phyloP scores from a whole-genome alignment of 495 filamentous ascomycete genomes.

The Gamarada debralockiae region DNA sequence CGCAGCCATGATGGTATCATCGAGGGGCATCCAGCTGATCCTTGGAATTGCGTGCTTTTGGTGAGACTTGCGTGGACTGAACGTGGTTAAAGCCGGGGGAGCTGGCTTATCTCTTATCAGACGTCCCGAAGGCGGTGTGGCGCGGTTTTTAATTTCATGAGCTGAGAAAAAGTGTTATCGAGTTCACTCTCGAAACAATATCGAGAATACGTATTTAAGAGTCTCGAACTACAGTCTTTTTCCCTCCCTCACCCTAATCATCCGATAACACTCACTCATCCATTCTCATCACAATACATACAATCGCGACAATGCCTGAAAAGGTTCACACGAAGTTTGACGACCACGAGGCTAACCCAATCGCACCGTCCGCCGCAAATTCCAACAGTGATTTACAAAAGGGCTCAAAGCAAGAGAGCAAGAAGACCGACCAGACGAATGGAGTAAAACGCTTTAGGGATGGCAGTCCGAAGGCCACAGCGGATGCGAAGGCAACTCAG shows the following conservation, averaged over 20 bases:
- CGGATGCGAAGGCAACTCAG: background rate
- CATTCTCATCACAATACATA: background rate
- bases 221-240: background rate
- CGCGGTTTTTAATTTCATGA: no score
- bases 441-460: slow-evolving; percentile 14
- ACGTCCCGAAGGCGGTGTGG: no score
- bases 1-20: no score
- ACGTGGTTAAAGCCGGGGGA: no score
- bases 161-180: no score
- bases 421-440: background rate
- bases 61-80: no score
- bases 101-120: no score
- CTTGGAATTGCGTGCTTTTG: slow-evolving; percentile 1
- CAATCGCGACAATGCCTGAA: slow-evolving; percentile 44
- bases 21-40: background rate
- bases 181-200: no score
- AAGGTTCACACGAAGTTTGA: slow-evolving; percentile 39
- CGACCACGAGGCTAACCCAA: slow-evolving; percentile 15
- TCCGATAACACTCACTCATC: background rate
- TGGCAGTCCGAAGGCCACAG: slow-evolving; percentile 17
- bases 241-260: background rate
- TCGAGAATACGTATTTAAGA: no score
- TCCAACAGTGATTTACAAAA: background rate
- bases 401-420: background rate
- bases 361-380: background rate